Conservation (phyloP, 805 yeast species). For the Myxozyma geophila region DNA sequence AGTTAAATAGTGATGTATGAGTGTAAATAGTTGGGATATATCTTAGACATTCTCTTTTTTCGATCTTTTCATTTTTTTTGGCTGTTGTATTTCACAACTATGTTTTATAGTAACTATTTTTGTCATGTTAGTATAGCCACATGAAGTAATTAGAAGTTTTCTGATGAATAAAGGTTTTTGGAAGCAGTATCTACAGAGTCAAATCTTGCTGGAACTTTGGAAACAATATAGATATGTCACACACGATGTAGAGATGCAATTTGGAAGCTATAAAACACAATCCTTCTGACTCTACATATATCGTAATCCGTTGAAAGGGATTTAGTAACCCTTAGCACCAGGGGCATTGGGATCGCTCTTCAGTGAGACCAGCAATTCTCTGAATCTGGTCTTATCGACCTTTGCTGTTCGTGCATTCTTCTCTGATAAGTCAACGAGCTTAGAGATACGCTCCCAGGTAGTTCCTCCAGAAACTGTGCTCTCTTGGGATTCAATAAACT, state of each 20-base stretch:
- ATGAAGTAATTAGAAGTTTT: too few species aligned
- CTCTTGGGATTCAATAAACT: conserved; percentile 75
- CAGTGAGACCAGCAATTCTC: conserved; percentile 64
- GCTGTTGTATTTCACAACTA: background rate
- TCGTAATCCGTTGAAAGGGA: background rate
- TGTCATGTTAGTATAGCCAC: too few species aligned
- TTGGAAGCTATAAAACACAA: background rate
- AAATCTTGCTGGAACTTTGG: too few species aligned
- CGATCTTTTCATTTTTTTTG: background rate
- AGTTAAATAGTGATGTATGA: conserved; percentile 9
- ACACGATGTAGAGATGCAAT: background rate
- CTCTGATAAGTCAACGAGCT: conserved; percentile 54
- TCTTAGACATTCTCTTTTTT: background rate
- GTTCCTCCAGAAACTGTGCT: conserved; percentile 52
- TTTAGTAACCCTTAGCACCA: conserved; percentile 69
- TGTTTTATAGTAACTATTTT: too few species aligned
- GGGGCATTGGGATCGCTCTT: conserved; percentile 75
- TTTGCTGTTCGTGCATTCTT: conserved; percentile 50
- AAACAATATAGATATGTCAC: too few species aligned
- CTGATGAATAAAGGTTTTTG: too few species aligned
- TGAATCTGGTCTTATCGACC: conserved; percentile 71
- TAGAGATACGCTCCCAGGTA: conserved; percentile 64
- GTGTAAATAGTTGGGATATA: background rate
- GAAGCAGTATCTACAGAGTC: too few species aligned
- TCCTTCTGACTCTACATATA: background rate